Base-by-base conservation (phyloP, 1,284 basidiomycete species). In the Prillingera fragicola region DNA sequence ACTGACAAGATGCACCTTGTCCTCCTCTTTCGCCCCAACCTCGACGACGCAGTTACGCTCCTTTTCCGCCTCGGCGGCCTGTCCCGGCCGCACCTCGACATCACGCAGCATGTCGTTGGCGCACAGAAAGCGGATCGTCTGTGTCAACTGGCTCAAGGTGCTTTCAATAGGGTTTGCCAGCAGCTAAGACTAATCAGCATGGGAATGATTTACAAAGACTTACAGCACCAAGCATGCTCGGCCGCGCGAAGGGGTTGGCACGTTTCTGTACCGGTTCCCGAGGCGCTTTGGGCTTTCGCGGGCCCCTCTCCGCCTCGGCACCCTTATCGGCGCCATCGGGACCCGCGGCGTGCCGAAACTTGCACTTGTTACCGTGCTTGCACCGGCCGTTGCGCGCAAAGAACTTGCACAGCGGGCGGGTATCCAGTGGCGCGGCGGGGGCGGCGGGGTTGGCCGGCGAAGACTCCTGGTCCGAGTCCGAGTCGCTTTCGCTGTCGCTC, bases 81-180 rank as follows among this genome's bases (percentile, higher is more conserved):
- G 80, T 0, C 92, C 94, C 12, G 84, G 81, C 34, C 77, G 78
- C 17, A 85, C 70, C 69, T 97, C 94, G 1, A 96, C 89, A 36
- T 80, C 78, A 35, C 78, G 73, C 13, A 98, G 73, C 73, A 94
- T 92, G 59, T 90, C 82, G 57, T 98, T 98, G 52, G 88, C 85
- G 3, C 89, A 88, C 13, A 97, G 70, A 69, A 97, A 98, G 25
- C 82, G 82, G 59, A 97, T 87, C 3, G 87, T 87, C 69, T 97
- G 94, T 0, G 90, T 88, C 2, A 97, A 75, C 66, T 95, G 92
- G 3, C 87, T 89, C 5, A 95, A 78, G 0, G 94, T 92, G 60
- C 89, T 80, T 22, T 83, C 80, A 38, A 96, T 90, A 62, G 97
- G 92, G 10, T 84, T 85, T 17, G 84, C 75, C 6, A 97, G 77